These are phyloP conservation scores for Pharnaceum exiguum DNA, from an alignment of 148 eudicot species.

Conservation along the genomic window DNA sequence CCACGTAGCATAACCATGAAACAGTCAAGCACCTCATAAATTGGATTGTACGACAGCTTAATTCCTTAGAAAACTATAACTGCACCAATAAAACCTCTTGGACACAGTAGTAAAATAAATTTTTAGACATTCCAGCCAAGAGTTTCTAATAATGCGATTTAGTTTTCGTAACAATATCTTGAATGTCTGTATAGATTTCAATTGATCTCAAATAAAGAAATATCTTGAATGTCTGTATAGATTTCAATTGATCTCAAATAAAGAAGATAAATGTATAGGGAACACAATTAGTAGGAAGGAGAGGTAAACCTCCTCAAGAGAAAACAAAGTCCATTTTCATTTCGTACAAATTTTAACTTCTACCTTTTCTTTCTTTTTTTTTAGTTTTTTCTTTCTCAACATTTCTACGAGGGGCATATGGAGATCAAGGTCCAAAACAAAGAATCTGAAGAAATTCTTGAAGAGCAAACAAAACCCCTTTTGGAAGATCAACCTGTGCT, in stretches of 20 bases:
- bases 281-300: no score
- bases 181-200: not conserved
- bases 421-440: conserved; percentile 6
- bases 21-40: conserved; percentile 13
- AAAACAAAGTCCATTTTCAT: no score
- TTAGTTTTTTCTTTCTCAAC: not conserved
- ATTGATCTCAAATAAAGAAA: not conserved
- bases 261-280: no score
- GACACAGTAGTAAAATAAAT: not conserved
- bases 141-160: conserved; percentile 9
- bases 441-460: conserved; percentile 11
- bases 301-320: no score
- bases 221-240: no score
- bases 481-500: conserved; percentile 12
- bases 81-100: not conserved
- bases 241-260: no score
- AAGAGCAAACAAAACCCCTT: conserved; percentile 37
- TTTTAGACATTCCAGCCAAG: conserved; percentile 6
- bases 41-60: conserved; percentile 12
- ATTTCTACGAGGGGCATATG: not conserved
- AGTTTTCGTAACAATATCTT: not conserved
- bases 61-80: not conserved
- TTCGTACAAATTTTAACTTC: no score
- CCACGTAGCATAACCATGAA: no score
- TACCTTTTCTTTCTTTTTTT: not conserved